Evolutionary conservation across 805 yeast species (phyloP), one percentile per base, ranked within the genome.

Genomic region (Yarrowia osloensis): DNA sequence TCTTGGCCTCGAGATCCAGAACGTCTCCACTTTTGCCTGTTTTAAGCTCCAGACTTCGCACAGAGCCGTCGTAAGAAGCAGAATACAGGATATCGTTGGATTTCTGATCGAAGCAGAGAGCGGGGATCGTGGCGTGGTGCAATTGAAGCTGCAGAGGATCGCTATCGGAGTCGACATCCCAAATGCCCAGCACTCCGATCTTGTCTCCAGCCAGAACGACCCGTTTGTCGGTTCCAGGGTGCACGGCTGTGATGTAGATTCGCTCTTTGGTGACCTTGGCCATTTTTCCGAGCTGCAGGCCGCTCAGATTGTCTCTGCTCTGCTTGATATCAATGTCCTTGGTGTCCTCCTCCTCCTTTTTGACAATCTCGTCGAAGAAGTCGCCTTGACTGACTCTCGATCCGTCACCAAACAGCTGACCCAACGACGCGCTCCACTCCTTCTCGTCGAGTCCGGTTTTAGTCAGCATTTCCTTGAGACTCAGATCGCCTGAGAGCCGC

Each of bases 181-280:
- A 94, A 17, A 95, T 81, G 0, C 98, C 98, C 49, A 92, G 77
- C 69, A 86, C 84, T 6, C 99, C 99, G n/a, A 79, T 78, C 13
- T 91, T 90, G 77, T 95, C 99, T 54, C 98, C 98, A 0, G 92
- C 97, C 35, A 90, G 74, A 1, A 92, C 81, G 4, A 94, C 73
- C 70, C 88, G 82, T 69, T 86, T 86, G 0, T 81, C 82, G 0
- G 74, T 75, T 0, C 89, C 77, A 0, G 98, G 97, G 76, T 94
- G 98, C 74, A 91, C 88, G 44, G 81, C 79, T 46, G 92, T 82
- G 2, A 90, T 80, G 0, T 93, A 86, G 75, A 94, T 86, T 68
- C 99, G 81, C 65, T 88, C 89, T 40, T 84, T 83, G 4, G 72
- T 77, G 59, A 94, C 77, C 72, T 87, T 88, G 69, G 91, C 83